Conservation (phyloP, 345 rosid genomes). For the Erodium maritimum region DNA sequence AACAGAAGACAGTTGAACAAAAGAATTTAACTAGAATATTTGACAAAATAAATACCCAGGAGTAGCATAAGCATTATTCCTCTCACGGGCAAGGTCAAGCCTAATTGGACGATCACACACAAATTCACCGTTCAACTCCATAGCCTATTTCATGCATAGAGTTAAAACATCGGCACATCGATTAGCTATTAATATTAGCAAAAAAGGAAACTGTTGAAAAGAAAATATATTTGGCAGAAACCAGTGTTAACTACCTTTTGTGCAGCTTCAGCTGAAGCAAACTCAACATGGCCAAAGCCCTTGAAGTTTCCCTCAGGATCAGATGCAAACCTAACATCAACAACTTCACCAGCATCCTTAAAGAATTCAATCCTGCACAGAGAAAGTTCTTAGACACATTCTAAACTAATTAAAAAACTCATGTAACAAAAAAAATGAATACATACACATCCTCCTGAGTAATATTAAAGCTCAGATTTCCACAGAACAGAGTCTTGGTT, state of each 20-base stretch:
- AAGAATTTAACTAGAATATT: background rate
- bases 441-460: no score
- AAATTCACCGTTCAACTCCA: constrained; percentile 14
- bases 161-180: background rate
- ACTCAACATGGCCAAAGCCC: constrained; percentile 28
- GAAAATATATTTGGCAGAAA: background rate
- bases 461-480: no score
- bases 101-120: constrained; percentile 16
- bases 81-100: constrained; percentile 20
- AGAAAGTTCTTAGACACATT: background rate
- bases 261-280: constrained; percentile 20
- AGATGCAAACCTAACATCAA: constrained; percentile 21
- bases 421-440: no score
- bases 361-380: constrained; percentile 11
- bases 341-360: constrained; percentile 18
- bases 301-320: constrained; percentile 13
- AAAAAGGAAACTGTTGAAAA: background rate
- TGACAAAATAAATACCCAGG: constrained; percentile 8
- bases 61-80: constrained; percentile 11
- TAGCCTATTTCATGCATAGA: constrained; percentile 10
- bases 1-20: background rate
- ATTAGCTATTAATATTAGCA: background rate
- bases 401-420: no score
- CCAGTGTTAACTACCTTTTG: constrained; percentile 5
- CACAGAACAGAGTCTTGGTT: no score